Conservation (phyloP, 805 yeast genomes). For the Blastobotrys terrestris region DNA sequence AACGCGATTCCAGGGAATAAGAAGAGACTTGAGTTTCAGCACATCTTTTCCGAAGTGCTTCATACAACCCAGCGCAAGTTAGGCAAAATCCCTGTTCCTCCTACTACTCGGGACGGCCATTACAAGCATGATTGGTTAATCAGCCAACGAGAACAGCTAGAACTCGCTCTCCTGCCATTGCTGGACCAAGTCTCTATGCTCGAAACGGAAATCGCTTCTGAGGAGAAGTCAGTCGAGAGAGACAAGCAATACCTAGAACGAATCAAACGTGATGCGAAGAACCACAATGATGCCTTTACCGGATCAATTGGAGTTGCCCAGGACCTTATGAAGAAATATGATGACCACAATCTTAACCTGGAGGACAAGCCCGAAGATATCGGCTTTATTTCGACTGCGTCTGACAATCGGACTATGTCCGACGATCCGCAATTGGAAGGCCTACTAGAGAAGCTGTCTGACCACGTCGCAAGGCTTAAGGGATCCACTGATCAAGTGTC, state of each 20-base stretch:
- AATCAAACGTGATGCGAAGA: slow-evolving; percentile 1
- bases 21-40: slow-evolving; percentile 8
- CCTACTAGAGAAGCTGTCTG: neutral
- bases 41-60: slow-evolving; percentile 1
- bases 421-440: neutral
- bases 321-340: neutral
- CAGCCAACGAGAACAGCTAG: slow-evolving; percentile 12
- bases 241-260: slow-evolving; percentile 5
- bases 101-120: slow-evolving; percentile 11
- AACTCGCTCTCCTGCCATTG: slow-evolving; percentile 13
- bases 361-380: neutral
- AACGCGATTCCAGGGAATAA: slow-evolving; percentile 5
- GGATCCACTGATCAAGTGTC: neutral
- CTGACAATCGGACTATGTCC: neutral
- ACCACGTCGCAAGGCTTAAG: neutral
- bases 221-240: slow-evolving; percentile 2
- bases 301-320: neutral
- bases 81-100: slow-evolving; percentile 12
- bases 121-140: slow-evolving; percentile 14
- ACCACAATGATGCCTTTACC: neutral
- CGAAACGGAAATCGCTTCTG: slow-evolving; percentile 10
- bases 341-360: neutral
- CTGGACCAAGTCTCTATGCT: slow-evolving; percentile 13
- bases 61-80: slow-evolving; percentile 4
- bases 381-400: neutral